phyloP scores from a whole-genome alignment of 306 rosid genomes.

The Begonia masoniana region DNA sequence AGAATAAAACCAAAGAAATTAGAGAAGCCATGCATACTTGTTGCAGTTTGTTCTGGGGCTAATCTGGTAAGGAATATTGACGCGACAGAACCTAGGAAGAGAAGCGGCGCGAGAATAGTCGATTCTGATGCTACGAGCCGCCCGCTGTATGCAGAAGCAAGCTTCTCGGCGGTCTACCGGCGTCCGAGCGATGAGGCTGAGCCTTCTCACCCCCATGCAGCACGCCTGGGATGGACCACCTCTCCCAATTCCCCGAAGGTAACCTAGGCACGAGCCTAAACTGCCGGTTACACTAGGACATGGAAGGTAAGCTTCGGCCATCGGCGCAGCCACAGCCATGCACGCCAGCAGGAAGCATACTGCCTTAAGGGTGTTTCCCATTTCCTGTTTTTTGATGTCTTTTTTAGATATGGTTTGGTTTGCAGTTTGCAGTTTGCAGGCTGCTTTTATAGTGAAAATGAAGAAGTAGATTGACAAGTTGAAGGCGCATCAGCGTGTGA shows the following conservation, averaged over 20 bases:
- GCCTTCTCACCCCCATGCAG: constrained; percentile 2
- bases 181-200: neutral
- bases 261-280: neutral
- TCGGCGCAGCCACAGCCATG: constrained; percentile 24
- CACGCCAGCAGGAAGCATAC: constrained; percentile 16
- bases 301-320: constrained; percentile 20
- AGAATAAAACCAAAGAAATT: neutral
- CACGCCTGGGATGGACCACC: neutral
- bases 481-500: too few species aligned
- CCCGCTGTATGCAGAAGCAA: neutral
- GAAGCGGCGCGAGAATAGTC: neutral
- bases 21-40: neutral
- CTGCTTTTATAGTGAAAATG: too few species aligned
- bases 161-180: neutral
- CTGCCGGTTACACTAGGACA: constrained; percentile 21
- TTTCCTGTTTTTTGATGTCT: neutral
- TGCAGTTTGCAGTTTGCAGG: too few species aligned
- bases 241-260: neutral
- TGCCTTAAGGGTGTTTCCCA: constrained; percentile 18
- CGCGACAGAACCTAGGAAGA: neutral
- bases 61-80: constrained; percentile 1
- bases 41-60: constrained; percentile 3
- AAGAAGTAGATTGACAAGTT: too few species aligned
- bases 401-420: neutral
- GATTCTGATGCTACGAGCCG: neutral